Base-by-base conservation (phyloP, 805 yeast species). In the Vanderwaltozyma yarrowii region DNA sequence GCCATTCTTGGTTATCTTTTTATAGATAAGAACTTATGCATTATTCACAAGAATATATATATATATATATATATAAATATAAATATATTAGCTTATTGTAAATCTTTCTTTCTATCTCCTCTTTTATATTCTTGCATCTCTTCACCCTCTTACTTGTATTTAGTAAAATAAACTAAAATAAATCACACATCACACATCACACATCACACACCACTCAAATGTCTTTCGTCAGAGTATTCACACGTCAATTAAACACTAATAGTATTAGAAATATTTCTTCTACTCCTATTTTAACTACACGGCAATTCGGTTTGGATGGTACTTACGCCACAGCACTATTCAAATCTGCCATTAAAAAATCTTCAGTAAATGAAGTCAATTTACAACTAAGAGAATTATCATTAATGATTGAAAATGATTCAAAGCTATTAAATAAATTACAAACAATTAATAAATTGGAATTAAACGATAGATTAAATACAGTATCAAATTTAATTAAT, bases 311-410 rank as follows among this genome's bases (percentile, higher is more conserved):
- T 47, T 69, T 89, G 51, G 96, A 88, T 53, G 98, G 97, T 60
- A 36, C 38, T 20, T 36, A 36, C 26, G 38, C 38, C 14, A 36
- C 38, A 11, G 38, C 98, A 36, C 74, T 92, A 54, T 89, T 79
- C 77, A 71, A 88, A 39, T 96, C 97, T 19, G 81, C 97, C 39
- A 80, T 80, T 51, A 81, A 85, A 71, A 78, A 76, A 52, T 75
- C 94, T 25, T 69, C 84, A 8, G 67, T 87, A 51, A 89, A 79
- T 48, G 66, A 78, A 46, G 79, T 88, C 39, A 71, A 72, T 52
- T 69, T 71, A 56, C 75, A 87, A 32, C 76, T 92, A 56, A 61
- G 62, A 49, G 64, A 74, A 48, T 63, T 92, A 51, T 58, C 67
- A 31, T 40, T 39, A 23, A 65, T 78, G 47, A 58, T 88, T 47